Evolutionary conservation across 371 early-diverging fungal genomes (phyloP).

Genomic region (Capniomyces stellatus): DNA sequence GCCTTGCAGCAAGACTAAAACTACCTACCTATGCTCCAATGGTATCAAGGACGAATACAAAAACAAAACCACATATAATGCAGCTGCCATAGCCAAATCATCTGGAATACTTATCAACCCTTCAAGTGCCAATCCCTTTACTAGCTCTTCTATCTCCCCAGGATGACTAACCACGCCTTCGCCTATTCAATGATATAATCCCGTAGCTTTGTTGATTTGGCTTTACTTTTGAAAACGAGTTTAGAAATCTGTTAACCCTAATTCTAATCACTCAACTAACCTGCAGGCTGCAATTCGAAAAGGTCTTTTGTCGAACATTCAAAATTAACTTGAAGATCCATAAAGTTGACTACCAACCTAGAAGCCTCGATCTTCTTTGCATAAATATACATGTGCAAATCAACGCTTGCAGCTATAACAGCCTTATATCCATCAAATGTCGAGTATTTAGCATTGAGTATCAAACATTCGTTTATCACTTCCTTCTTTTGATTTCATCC

Average conservation of each 20-base stretch:
- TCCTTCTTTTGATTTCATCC: no score
- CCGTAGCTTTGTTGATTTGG: no score
- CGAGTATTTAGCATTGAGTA: conserved; percentile 3
- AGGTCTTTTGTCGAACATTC: conserved; percentile 22
- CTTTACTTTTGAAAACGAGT: neutral
- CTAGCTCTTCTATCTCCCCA: neutral
- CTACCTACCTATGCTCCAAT: neutral
- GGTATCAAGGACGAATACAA: conserved; percentile 1
- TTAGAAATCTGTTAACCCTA: neutral
- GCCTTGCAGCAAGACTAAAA: no score
- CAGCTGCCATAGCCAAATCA: neutral
- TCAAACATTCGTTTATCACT: no score
- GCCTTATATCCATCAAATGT: conserved; percentile 11
- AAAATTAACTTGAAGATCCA: conserved; percentile 30
- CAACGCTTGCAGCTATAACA: conserved; percentile 52
- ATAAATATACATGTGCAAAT: conserved; percentile 41
- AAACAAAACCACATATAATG: conserved; percentile 1
- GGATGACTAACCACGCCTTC: neutral
- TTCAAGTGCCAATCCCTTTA: neutral
- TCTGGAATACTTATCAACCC: neutral
- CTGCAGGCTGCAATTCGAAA: neutral
- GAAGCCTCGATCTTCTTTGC: conserved; percentile 28
- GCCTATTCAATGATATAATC: neutral
- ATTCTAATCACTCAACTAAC: neutral
- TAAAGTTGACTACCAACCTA: conserved; percentile 25